These are phyloP conservation scores for Chaetomium cochliodes DNA, from an alignment of 495 filamentous ascomycete species.

Conservation along the genomic window DNA sequence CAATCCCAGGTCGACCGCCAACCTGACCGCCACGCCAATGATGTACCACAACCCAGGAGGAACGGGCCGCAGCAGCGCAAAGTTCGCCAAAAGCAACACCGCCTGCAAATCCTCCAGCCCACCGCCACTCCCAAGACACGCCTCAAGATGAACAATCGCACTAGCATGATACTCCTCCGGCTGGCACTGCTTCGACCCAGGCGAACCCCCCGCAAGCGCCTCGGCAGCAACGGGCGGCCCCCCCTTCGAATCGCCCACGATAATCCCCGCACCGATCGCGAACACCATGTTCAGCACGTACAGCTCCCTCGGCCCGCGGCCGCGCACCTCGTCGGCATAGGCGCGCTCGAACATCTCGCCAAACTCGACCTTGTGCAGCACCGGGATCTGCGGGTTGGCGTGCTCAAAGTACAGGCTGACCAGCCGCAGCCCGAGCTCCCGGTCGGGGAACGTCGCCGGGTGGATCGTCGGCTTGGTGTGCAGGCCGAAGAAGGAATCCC, in stretches of 20 bases:
- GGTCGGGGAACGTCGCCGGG: conserved; percentile 79
- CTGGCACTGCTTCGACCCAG: conserved; percentile 62
- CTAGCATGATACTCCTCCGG: conserved; percentile 96
- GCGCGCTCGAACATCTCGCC: conserved; percentile 77
- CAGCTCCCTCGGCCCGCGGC: conserved; percentile 75
- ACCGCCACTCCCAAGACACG: conserved; percentile 74
- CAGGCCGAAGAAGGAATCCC: conserved; percentile 92
- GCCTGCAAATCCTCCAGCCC: conserved; percentile 91
- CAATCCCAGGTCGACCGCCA: conserved; percentile 87
- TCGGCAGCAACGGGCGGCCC: conserved; percentile 20
- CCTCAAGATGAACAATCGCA: conserved; percentile 86
- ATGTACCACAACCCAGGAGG: conserved; percentile 97
- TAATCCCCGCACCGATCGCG: conserved; percentile 91
- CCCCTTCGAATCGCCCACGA: conserved; percentile 61
- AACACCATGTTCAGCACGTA: conserved; percentile 98
- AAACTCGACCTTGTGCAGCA: conserved; percentile 84
- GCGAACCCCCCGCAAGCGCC: background rate
- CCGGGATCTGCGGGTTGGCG: conserved; percentile 92
- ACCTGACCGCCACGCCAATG: conserved; percentile 82
- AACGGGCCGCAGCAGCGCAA: conserved; percentile 85
- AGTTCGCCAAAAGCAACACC: conserved; percentile 83
- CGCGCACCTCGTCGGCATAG: conserved; percentile 65
- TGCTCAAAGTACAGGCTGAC: conserved; percentile 89
- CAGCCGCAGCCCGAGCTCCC: conserved; percentile 66
- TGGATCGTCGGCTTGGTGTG: conserved; percentile 86